Evolutionary conservation across 1,284 basidiomycete genomes (phyloP), one percentile per base, ranked within the genome.

Genomic region (Hymenochaete sp.): DNA sequence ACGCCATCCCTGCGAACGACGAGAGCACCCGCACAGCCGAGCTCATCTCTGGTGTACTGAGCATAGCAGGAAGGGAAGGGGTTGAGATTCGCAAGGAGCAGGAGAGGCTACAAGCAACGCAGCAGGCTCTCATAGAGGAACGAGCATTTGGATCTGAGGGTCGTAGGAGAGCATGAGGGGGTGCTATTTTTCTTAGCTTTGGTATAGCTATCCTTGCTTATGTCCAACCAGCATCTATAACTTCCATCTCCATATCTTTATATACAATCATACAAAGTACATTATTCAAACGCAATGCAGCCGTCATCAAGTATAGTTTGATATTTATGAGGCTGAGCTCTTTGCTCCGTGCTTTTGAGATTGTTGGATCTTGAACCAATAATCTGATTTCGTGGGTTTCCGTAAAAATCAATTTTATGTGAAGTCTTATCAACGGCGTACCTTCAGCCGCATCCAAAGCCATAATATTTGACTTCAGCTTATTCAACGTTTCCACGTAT

Each of bases 1-100:
- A 98, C 65, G 86, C 96, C 27, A 97, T 99, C 57, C 95, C 93
- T 1, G 93, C 91, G 29, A 99, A 98, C 64, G 95, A 98, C 67
- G 95, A 98, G 66, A 90, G 82, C 59, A 75, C 85, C 7, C 78
- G 93, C 44, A 87, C 91, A 14, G 86, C 90, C 36, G 93, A 98
- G 59, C 70, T 99, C 27, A 77, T 99, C 52, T 79, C 85, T 2
- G 93, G 93, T 19, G 79, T 98, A 6, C 70, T 99, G 43, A 91
- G 90, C 54, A 78, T 96, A 53, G 96, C 96, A 0, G 96, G 92
- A 3, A 72, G 80, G 55, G 88, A 93, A 60, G 93, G 93, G 28
- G 67, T 79, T 45, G 71, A 68, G 39, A 54, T 69, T 6, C 24
- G 36, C 14, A 16, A 14, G 32, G 32, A 35, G 13, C 5, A 35